Evolutionary conservation across 108 stramenopile species (phyloP).

Genomic region (Fistulifera solaris): DNA sequence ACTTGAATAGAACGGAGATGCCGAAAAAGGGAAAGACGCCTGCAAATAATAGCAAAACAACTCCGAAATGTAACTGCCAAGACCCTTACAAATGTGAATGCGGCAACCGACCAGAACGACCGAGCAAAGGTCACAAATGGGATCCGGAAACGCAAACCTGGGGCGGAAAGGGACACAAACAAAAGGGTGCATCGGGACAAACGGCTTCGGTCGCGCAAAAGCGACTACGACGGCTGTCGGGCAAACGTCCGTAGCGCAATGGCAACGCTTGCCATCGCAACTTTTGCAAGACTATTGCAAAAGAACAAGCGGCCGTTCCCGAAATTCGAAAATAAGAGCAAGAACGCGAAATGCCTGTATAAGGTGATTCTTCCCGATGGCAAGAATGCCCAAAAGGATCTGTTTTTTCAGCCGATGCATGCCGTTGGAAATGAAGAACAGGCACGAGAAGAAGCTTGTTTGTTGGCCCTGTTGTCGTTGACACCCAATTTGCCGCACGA

Average conservation of each 20-base stretch:
- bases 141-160: slow-evolving; percentile 64
- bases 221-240: slow-evolving; percentile 59
- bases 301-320: slow-evolving; percentile 53
- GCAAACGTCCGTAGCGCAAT: slow-evolving; percentile 63
- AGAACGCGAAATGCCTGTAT: slow-evolving; percentile 22
- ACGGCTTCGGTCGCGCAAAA: slow-evolving; percentile 29
- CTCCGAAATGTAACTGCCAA: slow-evolving; percentile 62
- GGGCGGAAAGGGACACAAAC: slow-evolving; percentile 86
- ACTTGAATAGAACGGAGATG: too few relatives aligned
- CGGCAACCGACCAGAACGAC: slow-evolving; percentile 79
- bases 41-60: background rate
- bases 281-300: slow-evolving; percentile 60
- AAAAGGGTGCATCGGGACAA: slow-evolving; percentile 73
- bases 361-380: slow-evolving; percentile 74
- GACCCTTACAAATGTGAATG: slow-evolving; percentile 73
- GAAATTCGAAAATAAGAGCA: slow-evolving; percentile 26
- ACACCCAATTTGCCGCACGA: slow-evolving; percentile 81
- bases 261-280: slow-evolving; percentile 76
- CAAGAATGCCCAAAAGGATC: slow-evolving; percentile 63
- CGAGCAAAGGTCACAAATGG: slow-evolving; percentile 70
- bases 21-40: background rate
- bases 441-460: slow-evolving; percentile 78
- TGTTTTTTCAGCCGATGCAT: slow-evolving; percentile 57
- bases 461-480: slow-evolving; percentile 77
- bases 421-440: slow-evolving; percentile 64